Percentiles rank a stretch among this genome's conserved stretches.
Conservation (phyloP, 1,284 basidiomycete genomes). For the Macrocybe sp. region DNA sequence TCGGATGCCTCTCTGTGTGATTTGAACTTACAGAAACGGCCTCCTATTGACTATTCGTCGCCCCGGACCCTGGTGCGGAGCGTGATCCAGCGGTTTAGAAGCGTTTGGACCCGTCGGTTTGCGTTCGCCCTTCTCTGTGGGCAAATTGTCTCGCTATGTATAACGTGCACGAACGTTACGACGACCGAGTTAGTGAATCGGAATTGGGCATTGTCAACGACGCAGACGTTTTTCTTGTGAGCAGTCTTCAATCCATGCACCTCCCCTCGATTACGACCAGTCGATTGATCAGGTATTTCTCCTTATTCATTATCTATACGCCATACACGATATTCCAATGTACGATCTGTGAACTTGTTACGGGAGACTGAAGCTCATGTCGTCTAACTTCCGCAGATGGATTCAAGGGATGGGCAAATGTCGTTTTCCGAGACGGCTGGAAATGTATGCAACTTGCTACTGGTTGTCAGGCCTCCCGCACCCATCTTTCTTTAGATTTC, state of each 20-base stretch:
- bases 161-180: slow-evolving; percentile 80
- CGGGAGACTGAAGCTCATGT: not conserved
- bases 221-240: slow-evolving; percentile 78
- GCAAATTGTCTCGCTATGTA: slow-evolving; percentile 80
- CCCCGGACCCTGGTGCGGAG: slow-evolving; percentile 44
- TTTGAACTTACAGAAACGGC: slow-evolving; percentile 18
- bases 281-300: slow-evolving; percentile 58
- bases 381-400: slow-evolving; percentile 47
- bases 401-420: slow-evolving; percentile 69
- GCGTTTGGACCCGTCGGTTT: slow-evolving; percentile 73
- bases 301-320: slow-evolving; percentile 70
- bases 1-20: too few species aligned
- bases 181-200: slow-evolving; percentile 70
- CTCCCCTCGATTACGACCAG: not conserved
- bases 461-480: not conserved
- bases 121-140: slow-evolving; percentile 64
- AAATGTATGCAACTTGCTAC: slow-evolving; percentile 52
- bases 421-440: slow-evolving; percentile 76
- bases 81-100: slow-evolving; percentile 53
- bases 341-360: slow-evolving; percentile 18
- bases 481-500: slow-evolving; percentile 43
- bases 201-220: slow-evolving; percentile 73
- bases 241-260: slow-evolving; percentile 21
- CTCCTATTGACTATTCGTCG: slow-evolving; percentile 61
- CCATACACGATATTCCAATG: slow-evolving; percentile 84